Evolutionary conservation across 2,329 filamentous ascomycete genomes (phyloP), one percentile per base, ranked within the genome.

Genomic region (Colletotrichum graminicola): DNA sequence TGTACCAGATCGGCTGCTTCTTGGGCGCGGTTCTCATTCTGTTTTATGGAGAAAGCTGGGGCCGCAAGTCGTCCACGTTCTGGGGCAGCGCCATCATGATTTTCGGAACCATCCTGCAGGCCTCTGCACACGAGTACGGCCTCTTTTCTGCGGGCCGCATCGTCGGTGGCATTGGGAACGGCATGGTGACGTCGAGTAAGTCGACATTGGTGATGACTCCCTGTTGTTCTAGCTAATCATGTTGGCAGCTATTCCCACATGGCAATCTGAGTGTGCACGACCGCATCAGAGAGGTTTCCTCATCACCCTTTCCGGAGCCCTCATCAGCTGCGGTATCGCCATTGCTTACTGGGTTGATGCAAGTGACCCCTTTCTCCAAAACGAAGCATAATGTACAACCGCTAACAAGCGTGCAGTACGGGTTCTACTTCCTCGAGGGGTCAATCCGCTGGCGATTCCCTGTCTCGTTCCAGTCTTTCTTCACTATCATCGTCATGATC

Each of bases 391-490:
- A 47, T 5, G 21, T 16, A 23, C 10, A 7, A 12, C 10, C 45
- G 14, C 32, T 36, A 8, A 63, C 26, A n/a, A 14, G 23, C 21
- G 3, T 23, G 16, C n/a, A 66, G 59, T 78, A 76, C 54, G 78
- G 78, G 32, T 77, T 80, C 43, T 79, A 77, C 55, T 79, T 78
- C 67, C 68, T 79, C 47, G 74, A 77, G 23, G 78, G 77, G 0
- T 72, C 75, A 16, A 72, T 80, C 43, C 76, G 77, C 36, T 81
- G 79, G 79, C 77, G 79, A 0, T 80, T 80, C 68, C 79, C 79
- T 18, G 75, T 80, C 32, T 75, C 77, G 6, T 78, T 79, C 66
- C 77, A 78, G 66, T 77, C 75, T 21, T 77, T 78, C 71, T 78
- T 78, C 52, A 77, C 77, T 26, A 61, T 77, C 63, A 66, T 82